phyloP scores from a whole-genome alignment of 441 rosid genomes.

The Croton setiger region DNA sequence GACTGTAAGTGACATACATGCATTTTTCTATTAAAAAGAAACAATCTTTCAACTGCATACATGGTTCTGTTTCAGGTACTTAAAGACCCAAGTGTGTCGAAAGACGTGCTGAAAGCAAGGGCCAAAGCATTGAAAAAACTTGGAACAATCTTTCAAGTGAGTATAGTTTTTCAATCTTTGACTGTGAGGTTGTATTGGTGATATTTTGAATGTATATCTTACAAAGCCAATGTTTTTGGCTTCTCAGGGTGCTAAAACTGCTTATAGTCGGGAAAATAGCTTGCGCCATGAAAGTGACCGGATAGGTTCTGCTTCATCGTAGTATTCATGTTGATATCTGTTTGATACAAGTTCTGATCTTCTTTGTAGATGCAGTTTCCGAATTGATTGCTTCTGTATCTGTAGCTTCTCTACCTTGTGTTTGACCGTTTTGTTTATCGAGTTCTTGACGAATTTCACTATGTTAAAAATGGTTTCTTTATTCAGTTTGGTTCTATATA shows the following conservation, averaged over 20 bases:
- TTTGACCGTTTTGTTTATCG: conserved; percentile 7
- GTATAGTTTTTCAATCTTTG: conserved; percentile 20
- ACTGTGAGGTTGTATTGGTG: not conserved
- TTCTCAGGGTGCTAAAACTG: conserved; percentile 70
- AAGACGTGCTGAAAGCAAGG: conserved; percentile 52
- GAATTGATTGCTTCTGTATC: not conserved
- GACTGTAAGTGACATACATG: not conserved
- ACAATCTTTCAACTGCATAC: not conserved
- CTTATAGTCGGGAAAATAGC: conserved; percentile 74
- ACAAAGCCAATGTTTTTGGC: conserved; percentile 4
- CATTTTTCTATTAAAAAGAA: not conserved
- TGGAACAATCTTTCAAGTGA: conserved; percentile 80
- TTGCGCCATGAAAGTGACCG: conserved; percentile 53
- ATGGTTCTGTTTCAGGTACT: conserved; percentile 45
- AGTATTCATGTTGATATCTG: conserved; percentile 13
- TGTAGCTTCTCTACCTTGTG: conserved; percentile 6
- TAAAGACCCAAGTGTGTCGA: conserved; percentile 55
- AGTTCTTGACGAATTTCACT: not conserved
- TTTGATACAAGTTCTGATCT: not conserved
- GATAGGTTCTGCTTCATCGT: conserved; percentile 35
- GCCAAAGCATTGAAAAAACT: conserved; percentile 72
- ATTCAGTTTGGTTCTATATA: not conserved
- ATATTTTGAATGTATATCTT: not conserved
- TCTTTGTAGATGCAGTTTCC: not conserved
- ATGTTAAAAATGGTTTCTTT: conserved; percentile 5